phyloP scores from a whole-genome alignment of 2,329 filamentous ascomycete species.

The Penicillium sp. region DNA sequence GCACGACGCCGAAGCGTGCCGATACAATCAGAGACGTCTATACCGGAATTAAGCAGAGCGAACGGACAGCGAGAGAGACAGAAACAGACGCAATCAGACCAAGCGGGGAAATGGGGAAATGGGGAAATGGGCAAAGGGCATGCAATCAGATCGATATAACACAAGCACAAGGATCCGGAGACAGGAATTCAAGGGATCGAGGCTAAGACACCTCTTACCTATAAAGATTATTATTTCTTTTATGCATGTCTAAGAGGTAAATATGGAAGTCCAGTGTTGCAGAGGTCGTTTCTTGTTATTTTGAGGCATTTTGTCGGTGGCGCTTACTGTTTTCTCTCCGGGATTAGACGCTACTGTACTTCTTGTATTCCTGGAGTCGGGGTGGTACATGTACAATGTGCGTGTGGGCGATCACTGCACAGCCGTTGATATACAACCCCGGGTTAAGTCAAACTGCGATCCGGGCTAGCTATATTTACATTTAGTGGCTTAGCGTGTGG shows the following conservation, averaged over 20 bases:
- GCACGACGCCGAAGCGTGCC: slow-evolving; percentile 7
- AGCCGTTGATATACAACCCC: slow-evolving; percentile 18
- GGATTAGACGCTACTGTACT: not conserved
- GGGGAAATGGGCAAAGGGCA: not conserved
- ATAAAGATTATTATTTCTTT: not conserved
- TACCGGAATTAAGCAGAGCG: slow-evolving; percentile 21
- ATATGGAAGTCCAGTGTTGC: not conserved
- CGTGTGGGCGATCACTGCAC: slow-evolving; percentile 10
- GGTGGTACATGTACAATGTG: slow-evolving; percentile 18
- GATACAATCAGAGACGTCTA: slow-evolving; percentile 18
- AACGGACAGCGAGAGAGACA: slow-evolving; percentile 13
- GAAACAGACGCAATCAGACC: slow-evolving; percentile 15
- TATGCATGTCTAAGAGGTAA: not conserved
- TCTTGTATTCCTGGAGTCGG: slow-evolving; percentile 5
- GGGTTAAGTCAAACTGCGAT: slow-evolving; percentile 8
- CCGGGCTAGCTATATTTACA: not conserved
- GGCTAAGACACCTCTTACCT: not conserved
- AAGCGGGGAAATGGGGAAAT: slow-evolving; percentile 9
- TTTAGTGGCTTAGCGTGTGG: not conserved
- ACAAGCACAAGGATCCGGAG: not conserved
- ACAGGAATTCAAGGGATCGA: slow-evolving; percentile 1
- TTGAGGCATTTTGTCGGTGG: not conserved
- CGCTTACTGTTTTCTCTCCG: not conserved
- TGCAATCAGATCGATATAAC: slow-evolving; percentile 10
- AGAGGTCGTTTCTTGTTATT: not conserved